Evolutionary conservation across 176 grass and related monocot genomes (phyloP).

Genomic region (Poa annua): DNA sequence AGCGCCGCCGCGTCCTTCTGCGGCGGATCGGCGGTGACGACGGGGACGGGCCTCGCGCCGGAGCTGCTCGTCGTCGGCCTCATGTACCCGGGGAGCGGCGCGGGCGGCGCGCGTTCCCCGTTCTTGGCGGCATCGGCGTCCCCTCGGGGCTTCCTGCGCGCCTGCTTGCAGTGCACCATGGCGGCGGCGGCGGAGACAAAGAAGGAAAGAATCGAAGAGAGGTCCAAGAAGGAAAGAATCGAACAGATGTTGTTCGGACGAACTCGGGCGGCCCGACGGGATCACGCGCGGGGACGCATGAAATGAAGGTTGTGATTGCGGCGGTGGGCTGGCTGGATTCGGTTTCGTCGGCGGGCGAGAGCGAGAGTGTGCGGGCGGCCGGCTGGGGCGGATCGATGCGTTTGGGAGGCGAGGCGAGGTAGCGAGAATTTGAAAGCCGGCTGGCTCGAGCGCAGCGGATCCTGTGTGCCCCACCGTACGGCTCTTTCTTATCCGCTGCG

Average conservation of each 20-base stretch:
- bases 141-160: background rate
- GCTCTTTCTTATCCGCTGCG: background rate
- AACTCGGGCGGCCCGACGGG: background rate
- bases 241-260: background rate
- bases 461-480: background rate
- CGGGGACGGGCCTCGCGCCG: too few relatives aligned
- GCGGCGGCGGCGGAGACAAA: background rate
- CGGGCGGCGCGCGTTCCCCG: background rate
- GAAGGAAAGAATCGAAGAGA: background rate
- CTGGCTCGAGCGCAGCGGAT: background rate
- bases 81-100: background rate
- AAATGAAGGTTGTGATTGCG: slow-evolving; percentile 16
- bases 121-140: background rate
- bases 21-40: background rate
- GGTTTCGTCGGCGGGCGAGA: background rate
- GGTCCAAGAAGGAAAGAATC: background rate
- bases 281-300: background rate
- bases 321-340: background rate
- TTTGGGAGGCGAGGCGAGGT: slow-evolving; percentile 26
- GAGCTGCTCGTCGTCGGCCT: slow-evolving; percentile 22
- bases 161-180: slow-evolving; percentile 25
- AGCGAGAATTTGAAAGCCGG: slow-evolving; percentile 23
- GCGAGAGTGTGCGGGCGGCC: slow-evolving; percentile 4
- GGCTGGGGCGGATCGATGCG: slow-evolving; percentile 7
- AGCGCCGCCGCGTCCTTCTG: too few relatives aligned